These are phyloP conservation scores for Ustilago cynodontis DNA, from an alignment of 1,284 basidiomycete species.

Conservation along the genomic window DNA sequence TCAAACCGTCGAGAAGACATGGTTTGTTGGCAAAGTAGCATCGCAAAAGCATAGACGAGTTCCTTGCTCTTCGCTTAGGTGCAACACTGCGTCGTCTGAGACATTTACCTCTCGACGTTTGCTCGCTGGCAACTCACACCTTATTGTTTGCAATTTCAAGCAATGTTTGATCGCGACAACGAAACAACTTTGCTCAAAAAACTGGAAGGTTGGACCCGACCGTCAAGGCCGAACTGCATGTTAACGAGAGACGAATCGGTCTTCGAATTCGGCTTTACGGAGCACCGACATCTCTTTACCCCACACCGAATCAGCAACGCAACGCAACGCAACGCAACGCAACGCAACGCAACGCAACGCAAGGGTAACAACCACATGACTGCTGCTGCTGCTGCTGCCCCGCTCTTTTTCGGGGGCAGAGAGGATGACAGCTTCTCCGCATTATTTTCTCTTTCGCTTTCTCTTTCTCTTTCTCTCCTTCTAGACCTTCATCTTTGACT, in stretches of 20 bases:
- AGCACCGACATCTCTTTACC: conserved; percentile 8
- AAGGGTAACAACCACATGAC: too few species aligned
- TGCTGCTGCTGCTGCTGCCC: too few species aligned
- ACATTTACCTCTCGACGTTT: background rate
- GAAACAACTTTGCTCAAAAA: background rate
- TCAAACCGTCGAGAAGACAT: too few species aligned
- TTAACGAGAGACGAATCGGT: background rate
- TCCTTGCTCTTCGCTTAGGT: conserved; percentile 6
- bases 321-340: background rate
- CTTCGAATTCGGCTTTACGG: conserved; percentile 12
- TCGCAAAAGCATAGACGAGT: background rate
- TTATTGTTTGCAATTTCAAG: background rate
- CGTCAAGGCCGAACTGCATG: conserved; percentile 10
- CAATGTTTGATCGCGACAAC: conserved; percentile 1
- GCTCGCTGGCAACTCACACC: conserved; percentile 8
- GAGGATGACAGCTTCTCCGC: background rate
- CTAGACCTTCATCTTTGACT: too few species aligned
- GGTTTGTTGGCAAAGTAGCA: background rate
- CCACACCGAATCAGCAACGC: conserved; percentile 1
- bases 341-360: background rate
- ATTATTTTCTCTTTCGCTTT: too few species aligned
- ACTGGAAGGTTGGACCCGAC: background rate
- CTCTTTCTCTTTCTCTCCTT: too few species aligned
- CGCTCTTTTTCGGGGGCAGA: background rate
- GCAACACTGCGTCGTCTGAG: background rate